These are phyloP conservation scores for Candida mattraensis DNA, from an alignment of 805 yeast genomes.

Conservation along the genomic window DNA sequence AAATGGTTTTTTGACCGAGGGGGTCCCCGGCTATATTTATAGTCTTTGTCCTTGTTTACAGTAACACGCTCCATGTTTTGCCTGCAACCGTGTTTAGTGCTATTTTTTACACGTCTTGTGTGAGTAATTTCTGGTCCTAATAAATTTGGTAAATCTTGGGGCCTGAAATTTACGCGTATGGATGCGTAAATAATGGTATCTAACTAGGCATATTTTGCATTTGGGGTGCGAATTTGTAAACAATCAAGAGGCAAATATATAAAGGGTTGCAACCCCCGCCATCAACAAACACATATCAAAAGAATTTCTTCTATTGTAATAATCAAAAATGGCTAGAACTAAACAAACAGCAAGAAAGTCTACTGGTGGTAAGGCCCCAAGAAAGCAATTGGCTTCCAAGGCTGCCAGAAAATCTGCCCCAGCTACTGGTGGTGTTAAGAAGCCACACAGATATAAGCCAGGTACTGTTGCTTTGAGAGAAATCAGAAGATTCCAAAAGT, in stretches of 20 bases:
- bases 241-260: conserved; percentile 6
- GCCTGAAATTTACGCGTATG: conserved; percentile 11
- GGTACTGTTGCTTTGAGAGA: conserved; percentile 97
- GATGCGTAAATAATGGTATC: conserved; percentile 11
- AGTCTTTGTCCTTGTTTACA: conserved; percentile 10
- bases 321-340: conserved; percentile 76
- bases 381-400: conserved; percentile 89
- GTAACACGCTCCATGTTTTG: conserved; percentile 14
- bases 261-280: conserved; percentile 14
- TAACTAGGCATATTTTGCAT: conserved; percentile 1
- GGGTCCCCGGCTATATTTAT: conserved; percentile 18
- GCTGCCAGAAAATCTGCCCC: conserved; percentile 94
- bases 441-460: conserved; percentile 96
- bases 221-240: conserved; percentile 5
- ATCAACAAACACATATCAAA: conserved; percentile 6
- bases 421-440: conserved; percentile 89
- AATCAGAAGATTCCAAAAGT: conserved; percentile 95
- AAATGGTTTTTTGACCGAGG: no score
- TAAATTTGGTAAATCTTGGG: background rate
- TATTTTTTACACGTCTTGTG: conserved; percentile 12
- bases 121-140: conserved; percentile 17
- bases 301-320: conserved; percentile 3
- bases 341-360: conserved; percentile 94
- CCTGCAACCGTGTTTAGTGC: conserved; percentile 11
- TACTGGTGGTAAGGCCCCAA: conserved; percentile 95